These are phyloP conservation scores for Croton laevigatus DNA, from an alignment of 441 rosid genomes.

Conservation along the genomic window DNA sequence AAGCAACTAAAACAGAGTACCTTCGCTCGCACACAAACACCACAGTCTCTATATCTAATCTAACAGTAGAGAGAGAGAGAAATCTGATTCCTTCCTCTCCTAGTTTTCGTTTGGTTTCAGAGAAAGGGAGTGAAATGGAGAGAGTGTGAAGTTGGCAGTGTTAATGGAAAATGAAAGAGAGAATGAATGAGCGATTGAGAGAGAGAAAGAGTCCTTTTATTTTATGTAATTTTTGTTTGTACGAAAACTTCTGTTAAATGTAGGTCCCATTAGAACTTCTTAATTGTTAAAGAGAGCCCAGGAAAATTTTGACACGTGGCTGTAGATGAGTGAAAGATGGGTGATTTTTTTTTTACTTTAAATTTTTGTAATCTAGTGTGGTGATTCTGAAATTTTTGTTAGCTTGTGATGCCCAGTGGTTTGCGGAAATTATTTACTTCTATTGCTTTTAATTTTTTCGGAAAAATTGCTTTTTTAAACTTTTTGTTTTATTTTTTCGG, in stretches of 20 bases:
- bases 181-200: too few species aligned
- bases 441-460: not conserved
- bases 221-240: not conserved
- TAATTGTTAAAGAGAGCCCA: slow-evolving; percentile 10
- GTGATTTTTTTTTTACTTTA: not conserved
- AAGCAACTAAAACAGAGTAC: not conserved
- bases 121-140: not conserved
- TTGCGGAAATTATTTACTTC: not conserved
- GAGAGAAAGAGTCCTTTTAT: not conserved
- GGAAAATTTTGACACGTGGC: slow-evolving; percentile 16
- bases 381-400: not conserved
- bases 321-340: not conserved
- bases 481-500: not conserved
- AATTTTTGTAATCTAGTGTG: not conserved
- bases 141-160: not conserved
- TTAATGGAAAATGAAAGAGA: not conserved
- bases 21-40: not conserved
- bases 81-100: not conserved
- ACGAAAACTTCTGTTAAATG: slow-evolving; percentile 8
- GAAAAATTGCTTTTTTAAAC: not conserved
- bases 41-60: not conserved
- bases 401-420: slow-evolving; percentile 3
- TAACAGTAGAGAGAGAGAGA: not conserved
- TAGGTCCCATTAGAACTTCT: not conserved
- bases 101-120: too few species aligned